Evolutionary conservation across 2,329 filamentous ascomycete species (phyloP).

Genomic region (Colletotrichum abscissum): DNA sequence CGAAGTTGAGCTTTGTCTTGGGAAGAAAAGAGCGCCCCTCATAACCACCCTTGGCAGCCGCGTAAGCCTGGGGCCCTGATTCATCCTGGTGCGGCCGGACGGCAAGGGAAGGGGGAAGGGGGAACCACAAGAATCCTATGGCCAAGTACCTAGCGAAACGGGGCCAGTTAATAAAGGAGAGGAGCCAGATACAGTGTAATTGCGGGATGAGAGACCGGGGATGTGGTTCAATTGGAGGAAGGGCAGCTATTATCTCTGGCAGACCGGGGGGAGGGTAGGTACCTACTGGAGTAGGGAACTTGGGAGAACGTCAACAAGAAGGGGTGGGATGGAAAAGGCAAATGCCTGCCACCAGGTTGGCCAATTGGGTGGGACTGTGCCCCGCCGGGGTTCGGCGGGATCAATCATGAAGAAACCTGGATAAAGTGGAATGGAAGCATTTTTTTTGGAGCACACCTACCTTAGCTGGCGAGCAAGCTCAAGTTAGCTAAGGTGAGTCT

Average conservation of each 20-base stretch:
- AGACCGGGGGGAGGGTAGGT: neutral
- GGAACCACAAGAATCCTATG: neutral
- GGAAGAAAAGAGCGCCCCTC: neutral
- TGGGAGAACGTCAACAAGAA: neutral
- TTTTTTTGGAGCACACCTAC: neutral
- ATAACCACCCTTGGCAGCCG: conserved; percentile 29
- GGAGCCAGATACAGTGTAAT: conserved; percentile 21
- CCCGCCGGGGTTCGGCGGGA: neutral
- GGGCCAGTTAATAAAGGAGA: conserved; percentile 20
- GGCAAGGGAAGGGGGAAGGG: conserved; percentile 12
- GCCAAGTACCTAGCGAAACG: conserved; percentile 12
- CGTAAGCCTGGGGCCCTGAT: conserved; percentile 34
- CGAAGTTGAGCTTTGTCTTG: conserved; percentile 29
- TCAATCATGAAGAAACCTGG: neutral
- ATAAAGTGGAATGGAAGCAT: neutral
- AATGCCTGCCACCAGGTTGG: neutral
- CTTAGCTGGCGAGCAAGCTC: neutral
- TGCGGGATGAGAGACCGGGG: conserved; percentile 21
- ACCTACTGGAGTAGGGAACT: no score
- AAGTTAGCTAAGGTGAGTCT: neutral
- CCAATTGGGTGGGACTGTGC: neutral
- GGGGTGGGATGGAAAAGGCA: neutral
- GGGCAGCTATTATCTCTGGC: neutral
- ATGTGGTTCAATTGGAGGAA: neutral
- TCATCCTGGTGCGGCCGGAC: conserved; percentile 33